Evolutionary conservation across 352 stramenopile genomes (phyloP).

Genomic region (Globisporangium polare): DNA sequence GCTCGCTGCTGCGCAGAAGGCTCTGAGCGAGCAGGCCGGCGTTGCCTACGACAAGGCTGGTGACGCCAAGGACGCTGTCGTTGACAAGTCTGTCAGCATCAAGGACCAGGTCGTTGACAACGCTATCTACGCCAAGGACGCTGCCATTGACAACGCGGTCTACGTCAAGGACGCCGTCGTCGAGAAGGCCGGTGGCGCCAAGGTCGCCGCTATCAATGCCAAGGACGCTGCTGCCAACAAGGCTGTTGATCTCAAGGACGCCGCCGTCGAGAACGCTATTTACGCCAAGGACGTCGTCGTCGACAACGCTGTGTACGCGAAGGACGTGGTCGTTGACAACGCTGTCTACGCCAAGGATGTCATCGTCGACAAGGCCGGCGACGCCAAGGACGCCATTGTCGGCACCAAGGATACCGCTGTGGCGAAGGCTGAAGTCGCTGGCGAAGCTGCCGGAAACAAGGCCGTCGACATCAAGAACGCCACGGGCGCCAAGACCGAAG

Average conservation of each 20-base stretch:
- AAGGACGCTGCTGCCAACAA: not conserved
- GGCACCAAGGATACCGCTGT: not conserved
- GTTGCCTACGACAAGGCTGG: not conserved
- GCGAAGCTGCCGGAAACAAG: not conserved
- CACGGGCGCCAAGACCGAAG: not conserved
- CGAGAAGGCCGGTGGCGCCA: too few relatives aligned
- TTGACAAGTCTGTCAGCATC: not conserved
- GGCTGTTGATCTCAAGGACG: not conserved
- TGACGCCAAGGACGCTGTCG: conserved; percentile 1
- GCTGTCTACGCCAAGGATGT: too few relatives aligned
- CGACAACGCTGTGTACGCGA: not conserved
- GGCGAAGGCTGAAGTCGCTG: not conserved
- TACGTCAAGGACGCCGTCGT: not conserved
- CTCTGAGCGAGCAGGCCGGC: conserved; percentile 17
- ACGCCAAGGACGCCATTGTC: too few relatives aligned
- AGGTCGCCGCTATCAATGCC: too few relatives aligned
- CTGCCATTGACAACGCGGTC: not conserved
- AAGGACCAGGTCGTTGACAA: not conserved
- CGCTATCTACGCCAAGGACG: not conserved
- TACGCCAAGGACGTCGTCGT: not conserved
- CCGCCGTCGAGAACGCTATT: not conserved
- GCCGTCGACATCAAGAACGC: not conserved
- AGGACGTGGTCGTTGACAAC: not conserved
- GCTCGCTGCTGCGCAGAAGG: conserved; percentile 20
- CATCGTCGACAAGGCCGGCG: too few relatives aligned